Evolutionary conservation across 164 flowering plant species (phyloP).

Genomic region (Santalum album): DNA sequence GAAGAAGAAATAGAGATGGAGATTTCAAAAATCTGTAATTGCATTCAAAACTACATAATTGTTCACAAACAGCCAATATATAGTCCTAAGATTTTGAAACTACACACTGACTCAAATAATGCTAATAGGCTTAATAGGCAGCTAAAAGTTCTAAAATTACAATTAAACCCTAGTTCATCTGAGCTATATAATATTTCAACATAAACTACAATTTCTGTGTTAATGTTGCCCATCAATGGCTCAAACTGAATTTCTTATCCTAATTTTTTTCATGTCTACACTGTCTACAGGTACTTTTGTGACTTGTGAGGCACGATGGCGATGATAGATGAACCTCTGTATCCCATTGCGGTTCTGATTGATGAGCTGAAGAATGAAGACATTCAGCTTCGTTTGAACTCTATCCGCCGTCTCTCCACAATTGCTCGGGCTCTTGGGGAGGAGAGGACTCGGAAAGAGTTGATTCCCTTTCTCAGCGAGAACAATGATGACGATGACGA

Average conservation of each 20-base stretch:
- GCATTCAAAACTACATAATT: too few relatives aligned
- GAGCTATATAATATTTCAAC: too few relatives aligned
- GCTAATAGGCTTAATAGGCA: too few relatives aligned
- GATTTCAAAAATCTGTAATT: too few relatives aligned
- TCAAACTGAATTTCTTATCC: not conserved
- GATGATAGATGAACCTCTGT: slow-evolving; percentile 84
- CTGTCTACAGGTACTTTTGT: not conserved
- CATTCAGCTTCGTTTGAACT: slow-evolving; percentile 84
- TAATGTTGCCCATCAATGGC: too few relatives aligned
- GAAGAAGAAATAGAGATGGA: too few relatives aligned
- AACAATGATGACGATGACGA: slow-evolving; percentile 97
- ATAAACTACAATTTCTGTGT: too few relatives aligned
- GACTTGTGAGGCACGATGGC: slow-evolving; percentile 35
- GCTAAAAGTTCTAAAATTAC: too few relatives aligned
- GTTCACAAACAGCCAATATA: too few relatives aligned
- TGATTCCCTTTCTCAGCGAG: slow-evolving; percentile 91
- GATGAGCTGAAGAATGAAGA: slow-evolving; percentile 95
- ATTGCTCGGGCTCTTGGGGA: slow-evolving; percentile 96
- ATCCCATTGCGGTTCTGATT: slow-evolving; percentile 87
- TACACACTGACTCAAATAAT: too few relatives aligned
- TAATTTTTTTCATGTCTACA: not conserved
- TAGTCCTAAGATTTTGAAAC: too few relatives aligned
- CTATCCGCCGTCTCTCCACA: slow-evolving; percentile 81
- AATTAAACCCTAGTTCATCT: too few relatives aligned
- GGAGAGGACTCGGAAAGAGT: slow-evolving; percentile 83